Evolutionary conservation across 2,329 filamentous ascomycete genomes (phyloP), one percentile per base, ranked within the genome.

Genomic region (Harringtonia aguacate): DNA sequence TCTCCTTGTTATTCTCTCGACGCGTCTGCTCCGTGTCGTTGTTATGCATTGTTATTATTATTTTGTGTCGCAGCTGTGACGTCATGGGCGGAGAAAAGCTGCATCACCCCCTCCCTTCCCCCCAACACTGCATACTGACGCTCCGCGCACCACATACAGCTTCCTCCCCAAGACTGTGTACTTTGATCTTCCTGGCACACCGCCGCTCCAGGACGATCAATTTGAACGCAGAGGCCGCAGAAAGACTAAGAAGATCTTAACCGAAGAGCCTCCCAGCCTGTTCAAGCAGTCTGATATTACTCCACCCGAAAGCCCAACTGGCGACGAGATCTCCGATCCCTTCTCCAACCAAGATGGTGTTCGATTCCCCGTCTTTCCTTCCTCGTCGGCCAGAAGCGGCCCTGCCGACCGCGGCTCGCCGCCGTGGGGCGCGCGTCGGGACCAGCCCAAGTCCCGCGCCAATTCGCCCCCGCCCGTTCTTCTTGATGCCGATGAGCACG

Each of bases 161-260:
- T 95, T 95, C 60, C 76, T 95, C 30, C 90, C 90, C 29, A 89
- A 94, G 61, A 97, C 90, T 34, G 73, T 95, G 56, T 81, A 94
- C 62, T 97, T 97, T 62, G 81, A 81, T 53, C 71, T 85, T 45
- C 76, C 77, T 12, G 70, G 72, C 33, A 71, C 69, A 28, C 67
- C 68, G 41, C 64, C 62, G 46, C 56, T 50, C 38, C 51, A 46
- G 58, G 53, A 55, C 6, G 45, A 53, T 27, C 40, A 46, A 8
- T 43, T 51, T 8, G 4, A 17, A 2, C 22, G 39, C 50, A 52
- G 51, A 52, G 44, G 42, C 48, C 28, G 53, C 38, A 54, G 54
- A 44, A 53, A 57, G 50, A 48, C 52, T 46, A 46, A 46, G 14
- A 43, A 36, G n/a, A 21, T 10, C 15, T 9, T 5, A 31, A 48